Base-by-base conservation (phyloP, 805 yeast species). In the Suhomyces sp. region DNA sequence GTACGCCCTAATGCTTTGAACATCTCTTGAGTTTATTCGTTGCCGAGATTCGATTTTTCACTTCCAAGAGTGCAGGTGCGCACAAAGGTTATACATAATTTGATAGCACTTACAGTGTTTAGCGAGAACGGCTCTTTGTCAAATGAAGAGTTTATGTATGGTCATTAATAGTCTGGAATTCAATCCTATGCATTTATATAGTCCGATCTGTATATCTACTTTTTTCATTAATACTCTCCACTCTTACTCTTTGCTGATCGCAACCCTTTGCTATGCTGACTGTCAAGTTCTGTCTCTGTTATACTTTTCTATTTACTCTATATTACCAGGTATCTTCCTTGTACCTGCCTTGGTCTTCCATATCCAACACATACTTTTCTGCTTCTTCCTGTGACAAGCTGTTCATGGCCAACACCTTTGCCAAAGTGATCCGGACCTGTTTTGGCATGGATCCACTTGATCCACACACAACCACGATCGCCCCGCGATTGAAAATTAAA, bases 401-500 rank as follows among this genome's bases (percentile, higher is more conserved):
- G 0, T 73, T 77, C 57, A 81, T 82, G 51, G 72, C 69, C 10
- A 88, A 61, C 12, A 88, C 81, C 13, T 81, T 86, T 35, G 80
- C 82, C 24, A 94, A 65, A 0, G 97, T 93, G n/a, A 87, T 68
- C 52, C 96, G 74, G 1, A 93, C 94, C 68, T 85, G 91, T 20
- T 81, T 77, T 0, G 99, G 99, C 99, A 94, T 94, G 56, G 82
- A 82, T 0, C 99, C 98, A 22, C 96, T 84, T 13, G 96, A 85
- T 0, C 99, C 99, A 74, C 99, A 93, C 5, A 94, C 75, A 63
- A 85, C 91, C 4, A 94, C 71, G 0, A 80, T 67, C 0, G 88
- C 96, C n/a, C 75, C 65, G 43, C 80, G 57, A 12, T 83, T 72
- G 1, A 81, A 64, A 4, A 92, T 61, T 48, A 84, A 65, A 2